phyloP scores from a whole-genome alignment of 306 rosid genomes.

The Sicyos baderoa region DNA sequence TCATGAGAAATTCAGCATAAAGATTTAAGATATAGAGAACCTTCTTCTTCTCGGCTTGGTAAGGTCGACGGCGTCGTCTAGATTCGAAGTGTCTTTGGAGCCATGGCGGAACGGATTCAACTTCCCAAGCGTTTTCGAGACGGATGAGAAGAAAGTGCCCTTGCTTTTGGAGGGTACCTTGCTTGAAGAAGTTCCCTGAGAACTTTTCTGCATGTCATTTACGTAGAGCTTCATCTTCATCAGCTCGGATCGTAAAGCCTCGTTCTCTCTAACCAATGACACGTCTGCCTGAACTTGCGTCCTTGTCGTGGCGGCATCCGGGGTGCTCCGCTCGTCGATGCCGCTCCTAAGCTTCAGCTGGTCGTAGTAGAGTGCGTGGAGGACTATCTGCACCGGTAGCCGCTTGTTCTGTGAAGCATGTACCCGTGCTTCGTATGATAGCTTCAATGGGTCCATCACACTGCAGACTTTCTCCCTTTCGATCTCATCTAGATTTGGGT shows the following conservation, averaged over 20 bases:
- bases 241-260: constrained; percentile 54
- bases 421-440: constrained; percentile 70
- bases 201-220: constrained; percentile 43
- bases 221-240: constrained; percentile 69
- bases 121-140: constrained; percentile 64
- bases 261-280: constrained; percentile 65
- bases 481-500: constrained; percentile 68
- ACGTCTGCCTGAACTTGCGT: constrained; percentile 59
- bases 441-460: constrained; percentile 67
- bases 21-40: constrained; percentile 51
- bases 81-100: constrained; percentile 57
- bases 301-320: constrained; percentile 18
- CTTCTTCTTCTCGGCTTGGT: constrained; percentile 79
- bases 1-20: no score
- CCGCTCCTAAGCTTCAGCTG: constrained; percentile 72
- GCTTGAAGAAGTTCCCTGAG: constrained; percentile 8
- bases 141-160: constrained; percentile 53
- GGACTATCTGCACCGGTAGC: constrained; percentile 68
- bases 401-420: constrained; percentile 90
- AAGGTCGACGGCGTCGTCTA: constrained; percentile 47
- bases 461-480: constrained; percentile 85
- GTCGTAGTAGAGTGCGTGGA: constrained; percentile 81
- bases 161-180: constrained; percentile 18
- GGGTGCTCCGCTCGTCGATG: constrained; percentile 22
- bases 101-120: constrained; percentile 74